Evolutionary conservation across 768 basidiomycete genomes (phyloP), one percentile per base, ranked within the genome.

Genomic region (Erythrobasidium yunnanense): DNA sequence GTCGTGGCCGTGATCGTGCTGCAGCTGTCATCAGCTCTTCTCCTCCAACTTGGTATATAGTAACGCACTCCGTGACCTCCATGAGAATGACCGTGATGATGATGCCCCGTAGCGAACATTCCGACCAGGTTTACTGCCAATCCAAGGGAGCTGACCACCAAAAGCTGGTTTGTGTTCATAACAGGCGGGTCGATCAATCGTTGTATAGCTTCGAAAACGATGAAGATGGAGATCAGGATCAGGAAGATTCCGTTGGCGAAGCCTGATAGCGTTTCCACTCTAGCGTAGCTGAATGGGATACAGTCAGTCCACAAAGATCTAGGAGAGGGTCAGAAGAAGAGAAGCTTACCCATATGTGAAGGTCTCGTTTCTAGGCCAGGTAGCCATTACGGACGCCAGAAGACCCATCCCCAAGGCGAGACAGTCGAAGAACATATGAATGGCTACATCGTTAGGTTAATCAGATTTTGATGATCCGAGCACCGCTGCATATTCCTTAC

Each of bases 341-440:
- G 32, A 47, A 20, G 76, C 83, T 52, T 70, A 88, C 87, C 95
- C 95, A 75, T 95, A 99, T 17, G 95, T 96, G 77, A 90, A 99
- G 34, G 84, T 81, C 71, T 87, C 87, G 77, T 97, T 90, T 0
- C 90, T 87, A 38, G 89, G 86, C 95, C 95, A 97, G 11, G 87
- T 92, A 1, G 93, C 90, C 87, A 97, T 97, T 4, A 99, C 88
- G 7, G 89, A 92, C 4, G 95, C 95, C 65, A 95, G 84, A 1
- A 99, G 81, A 1, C 95, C 95, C 56, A 99, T 88, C 0, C 84
- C 90, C 55, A 99, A 90, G 0, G 93, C 93, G 82, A 96, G 84
- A 74, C 95, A 97, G 77, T 99, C 95, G 71, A 99, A 99, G 11
- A 90, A 89, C 95, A 97, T 99, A 74, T 99, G 95, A 35, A 99